Percentiles rank a stretch among this genome's conserved stretches.
These are phyloP conservation scores for Pythium phragmiticola DNA, from an alignment of 352 stramenopile species.

Conservation along the genomic window DNA sequence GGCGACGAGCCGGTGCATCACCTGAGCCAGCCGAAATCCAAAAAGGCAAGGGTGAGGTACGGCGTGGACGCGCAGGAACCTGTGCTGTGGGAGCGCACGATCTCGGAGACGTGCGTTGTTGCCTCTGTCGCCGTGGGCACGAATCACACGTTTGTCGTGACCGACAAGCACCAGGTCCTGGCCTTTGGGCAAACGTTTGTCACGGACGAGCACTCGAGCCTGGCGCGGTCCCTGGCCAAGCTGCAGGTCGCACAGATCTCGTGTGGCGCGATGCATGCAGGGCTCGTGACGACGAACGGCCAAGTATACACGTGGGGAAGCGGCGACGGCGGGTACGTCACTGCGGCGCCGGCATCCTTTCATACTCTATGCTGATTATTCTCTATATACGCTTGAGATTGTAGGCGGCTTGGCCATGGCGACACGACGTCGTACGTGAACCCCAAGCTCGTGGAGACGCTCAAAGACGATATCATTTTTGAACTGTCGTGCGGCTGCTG, in stretches of 20 bases:
- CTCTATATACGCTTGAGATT: too few relatives aligned
- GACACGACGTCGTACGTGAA: slow-evolving; percentile 71
- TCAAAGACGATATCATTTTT: slow-evolving; percentile 76
- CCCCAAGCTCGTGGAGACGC: slow-evolving; percentile 66
- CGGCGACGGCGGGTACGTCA: slow-evolving; percentile 76
- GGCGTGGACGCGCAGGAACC: slow-evolving; percentile 60
- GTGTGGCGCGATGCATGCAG: slow-evolving; percentile 75
- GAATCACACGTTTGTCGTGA: slow-evolving; percentile 71
- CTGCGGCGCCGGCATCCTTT: not conserved
- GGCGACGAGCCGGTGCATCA: slow-evolving; percentile 65
- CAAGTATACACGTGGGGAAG: slow-evolving; percentile 82
- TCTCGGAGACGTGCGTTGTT: slow-evolving; percentile 58
- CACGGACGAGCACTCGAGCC: slow-evolving; percentile 53
- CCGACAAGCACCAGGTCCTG: slow-evolving; percentile 46
- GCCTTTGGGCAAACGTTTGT: slow-evolving; percentile 72
- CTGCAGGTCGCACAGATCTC: slow-evolving; percentile 70
- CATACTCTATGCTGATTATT: too few relatives aligned
- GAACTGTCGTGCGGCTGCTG: slow-evolving; percentile 82
- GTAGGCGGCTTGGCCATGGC: slow-evolving; percentile 69
- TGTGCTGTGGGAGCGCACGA: slow-evolving; percentile 64
- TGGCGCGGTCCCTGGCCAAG: slow-evolving; percentile 56
- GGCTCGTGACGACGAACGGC: slow-evolving; percentile 67
- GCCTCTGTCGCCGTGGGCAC: slow-evolving; percentile 59
- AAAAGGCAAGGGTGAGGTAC: slow-evolving; percentile 59
- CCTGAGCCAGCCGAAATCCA: slow-evolving; percentile 46